Evolutionary conservation across 306 rosid genomes (phyloP).

Genomic region (Luffa aegyptiaca): DNA sequence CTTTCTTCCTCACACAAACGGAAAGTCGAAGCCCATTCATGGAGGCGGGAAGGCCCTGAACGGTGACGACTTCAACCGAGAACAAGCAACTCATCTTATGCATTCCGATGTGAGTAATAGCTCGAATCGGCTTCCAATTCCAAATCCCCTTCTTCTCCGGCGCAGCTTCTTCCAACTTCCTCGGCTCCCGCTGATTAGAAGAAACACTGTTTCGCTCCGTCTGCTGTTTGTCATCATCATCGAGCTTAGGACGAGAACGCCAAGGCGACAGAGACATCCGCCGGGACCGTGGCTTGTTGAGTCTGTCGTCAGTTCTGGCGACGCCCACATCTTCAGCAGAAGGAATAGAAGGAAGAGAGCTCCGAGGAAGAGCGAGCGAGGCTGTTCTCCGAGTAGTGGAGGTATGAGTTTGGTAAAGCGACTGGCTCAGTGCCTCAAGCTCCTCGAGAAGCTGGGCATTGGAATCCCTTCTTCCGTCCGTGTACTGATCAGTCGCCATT

Average conservation of each 20-base stretch:
- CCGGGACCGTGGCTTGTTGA: constrained; percentile 32
- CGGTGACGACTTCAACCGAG: constrained; percentile 70
- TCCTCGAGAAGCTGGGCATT: constrained; percentile 68
- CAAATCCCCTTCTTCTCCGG: constrained; percentile 75
- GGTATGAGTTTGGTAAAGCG: constrained; percentile 65
- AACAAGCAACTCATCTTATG: constrained; percentile 73
- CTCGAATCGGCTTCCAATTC: constrained; percentile 93
- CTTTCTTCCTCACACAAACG: constrained; percentile 80
- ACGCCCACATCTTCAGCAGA: constrained; percentile 27
- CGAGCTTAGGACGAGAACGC: constrained; percentile 58
- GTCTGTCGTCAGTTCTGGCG: constrained; percentile 18
- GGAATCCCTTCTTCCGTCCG: constrained; percentile 33
- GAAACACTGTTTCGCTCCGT: constrained; percentile 5
- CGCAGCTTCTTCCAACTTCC: constrained; percentile 22
- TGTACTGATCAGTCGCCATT: constrained; percentile 40
- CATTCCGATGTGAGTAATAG: constrained; percentile 82
- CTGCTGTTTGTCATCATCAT: constrained; percentile 22
- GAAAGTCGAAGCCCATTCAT: constrained; percentile 87
- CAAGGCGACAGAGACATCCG: constrained; percentile 92
- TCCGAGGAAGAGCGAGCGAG: constrained; percentile 79
- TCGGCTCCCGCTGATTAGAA: constrained; percentile 18
- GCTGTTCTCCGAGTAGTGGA: constrained; percentile 61
- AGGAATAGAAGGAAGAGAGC: constrained; percentile 39
- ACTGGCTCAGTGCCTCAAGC: constrained; percentile 69
- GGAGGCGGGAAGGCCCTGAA: constrained; percentile 85